Conservation (phyloP, 108 stramenopile genomes). For the Hondaea fermentalgiana region DNA sequence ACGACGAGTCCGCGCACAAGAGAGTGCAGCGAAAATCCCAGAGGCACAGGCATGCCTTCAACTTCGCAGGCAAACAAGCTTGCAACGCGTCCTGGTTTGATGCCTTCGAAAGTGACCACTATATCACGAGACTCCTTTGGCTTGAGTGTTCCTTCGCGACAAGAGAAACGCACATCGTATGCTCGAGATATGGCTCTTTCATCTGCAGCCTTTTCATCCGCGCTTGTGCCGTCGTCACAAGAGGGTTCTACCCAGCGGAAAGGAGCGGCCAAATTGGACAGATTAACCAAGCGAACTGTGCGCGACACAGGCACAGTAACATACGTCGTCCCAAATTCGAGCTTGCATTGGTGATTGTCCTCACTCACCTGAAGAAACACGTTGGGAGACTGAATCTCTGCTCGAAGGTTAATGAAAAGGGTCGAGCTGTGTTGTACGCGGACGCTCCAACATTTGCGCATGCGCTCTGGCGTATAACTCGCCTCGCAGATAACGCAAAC, state of each 20-base stretch:
- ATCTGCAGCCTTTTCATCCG: too few species aligned
- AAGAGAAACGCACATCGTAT: neutral
- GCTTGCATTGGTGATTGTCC: neutral
- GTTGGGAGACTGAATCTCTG: constrained; percentile 23
- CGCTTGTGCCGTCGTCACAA: too few species aligned
- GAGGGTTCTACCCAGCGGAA: neutral
- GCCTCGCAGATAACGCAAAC: neutral
- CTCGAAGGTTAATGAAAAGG: constrained; percentile 22
- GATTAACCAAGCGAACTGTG: constrained; percentile 1
- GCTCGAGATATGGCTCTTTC: neutral
- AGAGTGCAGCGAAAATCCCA: constrained; percentile 35
- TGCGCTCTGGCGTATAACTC: neutral
- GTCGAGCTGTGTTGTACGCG: neutral
- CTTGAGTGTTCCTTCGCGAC: constrained; percentile 8
- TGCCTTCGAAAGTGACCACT: neutral
- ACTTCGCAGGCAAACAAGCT: constrained; percentile 40
- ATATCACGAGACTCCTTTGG: constrained; percentile 16
- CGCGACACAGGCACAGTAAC: constrained; percentile 15
- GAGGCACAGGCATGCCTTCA: constrained; percentile 36
- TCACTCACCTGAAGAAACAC: neutral
- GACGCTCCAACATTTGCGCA: neutral
- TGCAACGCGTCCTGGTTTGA: constrained; percentile 31
- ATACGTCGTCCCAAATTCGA: constrained; percentile 12
- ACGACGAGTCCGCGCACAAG: constrained; percentile 17
- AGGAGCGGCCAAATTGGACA: constrained; percentile 19